Base-by-base conservation (phyloP, 2,329 filamentous ascomycete species). In the Pyricularia grisea region DNA sequence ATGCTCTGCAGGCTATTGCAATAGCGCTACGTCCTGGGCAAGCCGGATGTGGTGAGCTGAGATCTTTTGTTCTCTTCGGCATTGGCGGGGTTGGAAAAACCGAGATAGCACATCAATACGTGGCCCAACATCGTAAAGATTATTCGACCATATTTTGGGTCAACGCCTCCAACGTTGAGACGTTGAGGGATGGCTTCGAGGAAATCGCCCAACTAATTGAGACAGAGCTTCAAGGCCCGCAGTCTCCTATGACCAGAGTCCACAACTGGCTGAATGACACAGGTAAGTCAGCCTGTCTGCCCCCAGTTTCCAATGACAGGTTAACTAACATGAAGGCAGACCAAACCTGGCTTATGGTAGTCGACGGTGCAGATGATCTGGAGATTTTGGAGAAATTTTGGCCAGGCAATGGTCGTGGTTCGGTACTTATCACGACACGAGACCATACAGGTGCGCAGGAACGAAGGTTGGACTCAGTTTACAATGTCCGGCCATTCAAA, bases 361-460 rank as follows among this genome's bases (percentile, higher is more conserved):
- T 77, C 68, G 76, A 78, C 65, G 75, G 76, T 67, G 75, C 72
- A 10, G 75, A 76, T 65, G 73, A 77, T 55, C 67, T 74, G 4
- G 68, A 72, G 17, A 68, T 72, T 27, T 67, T 77, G 10, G 71
- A 71, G 65, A 68, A 69, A 3, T 71, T 71, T 30, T 77, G 75
- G 75, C 76, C 75, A 11, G 68, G 25, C 12, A 72, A 65, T 60
- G 67, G 67, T 17, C 42, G 69, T 20, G 67, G 73, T 30, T 73
- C 70, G 11, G 72, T 77, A 28, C 72, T 77, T 2, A 23, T 77
- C 2, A 77, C 74, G 42, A 73, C 73, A 4, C 70, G 74, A 27
- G 72, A 74, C 65, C 66, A 67, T 17, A 67, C 66, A 11, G 66
- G 66, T 1, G 72, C 70, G 12, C 70, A 70, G 60, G 69, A 70